Percentiles rank a stretch among this genome's conserved stretches.
Evolutionary conservation across 805 yeast genomes (phyloP).

Genomic region (Grigorovia humatica): DNA sequence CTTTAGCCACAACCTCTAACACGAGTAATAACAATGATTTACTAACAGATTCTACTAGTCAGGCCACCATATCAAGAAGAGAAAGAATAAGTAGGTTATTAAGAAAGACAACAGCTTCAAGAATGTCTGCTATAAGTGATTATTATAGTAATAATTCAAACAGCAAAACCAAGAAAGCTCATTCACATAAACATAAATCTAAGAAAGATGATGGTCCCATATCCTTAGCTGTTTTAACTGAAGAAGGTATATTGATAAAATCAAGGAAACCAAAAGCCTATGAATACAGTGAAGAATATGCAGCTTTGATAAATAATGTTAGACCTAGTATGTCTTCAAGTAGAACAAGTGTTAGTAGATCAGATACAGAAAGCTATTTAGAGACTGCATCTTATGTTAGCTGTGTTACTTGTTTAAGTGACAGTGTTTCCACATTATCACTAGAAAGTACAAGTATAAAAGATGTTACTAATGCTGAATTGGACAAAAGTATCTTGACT

Average conservation of each 20-base stretch:
- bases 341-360: constrained; percentile 8
- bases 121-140: background rate
- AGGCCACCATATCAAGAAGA: background rate
- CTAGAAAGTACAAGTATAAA: background rate
- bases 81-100: background rate
- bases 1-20: background rate
- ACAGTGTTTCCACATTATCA: constrained; percentile 4
- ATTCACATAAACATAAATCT: constrained; percentile 1
- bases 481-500: background rate
- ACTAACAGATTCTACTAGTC: background rate
- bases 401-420: constrained; percentile 29
- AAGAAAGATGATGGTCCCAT: constrained; percentile 8
- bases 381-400: constrained; percentile 28
- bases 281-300: constrained; percentile 3
- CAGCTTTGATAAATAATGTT: background rate
- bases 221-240: constrained; percentile 24
- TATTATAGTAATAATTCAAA: background rate
- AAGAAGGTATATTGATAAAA: constrained; percentile 28
- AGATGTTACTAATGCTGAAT: background rate
- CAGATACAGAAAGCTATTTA: constrained; percentile 6
- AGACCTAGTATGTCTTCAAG: constrained; percentile 9
- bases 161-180: background rate
- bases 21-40: too few species aligned
- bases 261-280: constrained; percentile 10
- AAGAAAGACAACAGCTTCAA: background rate